These are phyloP conservation scores for Diaporthe citrichinensis DNA, from an alignment of 2,329 filamentous ascomycete genomes.

Conservation along the genomic window DNA sequence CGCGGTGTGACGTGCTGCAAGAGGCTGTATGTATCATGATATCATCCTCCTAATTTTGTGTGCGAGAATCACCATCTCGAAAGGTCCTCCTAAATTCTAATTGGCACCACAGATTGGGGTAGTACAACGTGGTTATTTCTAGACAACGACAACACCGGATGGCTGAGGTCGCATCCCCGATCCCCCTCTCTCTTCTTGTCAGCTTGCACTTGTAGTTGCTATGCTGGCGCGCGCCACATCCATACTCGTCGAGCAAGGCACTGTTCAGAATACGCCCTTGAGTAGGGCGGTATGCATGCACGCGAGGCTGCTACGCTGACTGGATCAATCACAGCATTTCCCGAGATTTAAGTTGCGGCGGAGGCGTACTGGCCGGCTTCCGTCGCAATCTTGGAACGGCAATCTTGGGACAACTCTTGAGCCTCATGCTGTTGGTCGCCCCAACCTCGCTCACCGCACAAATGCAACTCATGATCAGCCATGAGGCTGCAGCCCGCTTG, in stretches of 20 bases:
- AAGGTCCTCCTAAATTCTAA: background rate
- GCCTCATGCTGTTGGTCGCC: conserved; percentile 9
- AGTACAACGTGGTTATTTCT: conserved; percentile 23
- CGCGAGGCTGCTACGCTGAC: conserved; percentile 4
- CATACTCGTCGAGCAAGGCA: background rate
- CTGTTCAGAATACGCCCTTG: conserved; percentile 15
- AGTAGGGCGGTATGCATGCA: conserved; percentile 9
- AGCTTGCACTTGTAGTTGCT: conserved; percentile 4
- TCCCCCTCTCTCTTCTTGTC: background rate
- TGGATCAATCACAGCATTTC: conserved; percentile 18
- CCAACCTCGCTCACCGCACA: conserved; percentile 22
- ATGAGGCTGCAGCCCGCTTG: conserved; percentile 2
- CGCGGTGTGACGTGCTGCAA: conserved; percentile 30
- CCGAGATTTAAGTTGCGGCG: conserved; percentile 11
- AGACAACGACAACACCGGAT: conserved; percentile 31
- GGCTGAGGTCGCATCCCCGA: conserved; percentile 36
- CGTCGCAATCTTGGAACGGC: background rate
- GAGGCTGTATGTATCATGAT: conserved; percentile 37
- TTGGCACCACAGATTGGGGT: conserved; percentile 23
- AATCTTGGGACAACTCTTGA: conserved; percentile 13
- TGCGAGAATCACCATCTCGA: conserved; percentile 13
- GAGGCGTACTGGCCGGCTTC: conserved; percentile 1
- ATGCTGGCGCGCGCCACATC: conserved; percentile 34
- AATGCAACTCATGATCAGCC: background rate
- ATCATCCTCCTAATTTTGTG: conserved; percentile 23